Percentiles rank a stretch among this genome's conserved stretches.
Conservation (phyloP, 495 filamentous ascomycete species). For the Tuber melanosporum region DNA sequence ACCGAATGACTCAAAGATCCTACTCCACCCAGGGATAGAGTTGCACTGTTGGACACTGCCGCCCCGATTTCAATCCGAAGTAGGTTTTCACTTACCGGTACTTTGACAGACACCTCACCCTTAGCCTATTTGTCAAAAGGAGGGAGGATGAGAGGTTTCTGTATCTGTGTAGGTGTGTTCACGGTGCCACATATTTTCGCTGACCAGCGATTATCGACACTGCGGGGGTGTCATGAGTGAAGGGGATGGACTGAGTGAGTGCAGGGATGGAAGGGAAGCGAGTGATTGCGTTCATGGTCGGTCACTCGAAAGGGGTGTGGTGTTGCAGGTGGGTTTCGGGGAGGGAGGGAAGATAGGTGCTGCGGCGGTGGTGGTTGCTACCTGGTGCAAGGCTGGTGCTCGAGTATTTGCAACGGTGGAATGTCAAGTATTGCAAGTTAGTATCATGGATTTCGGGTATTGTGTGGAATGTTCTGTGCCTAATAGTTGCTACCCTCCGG, state of each 20-base stretch:
- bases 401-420: not conserved
- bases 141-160: not conserved
- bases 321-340: not conserved
- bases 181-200: not conserved
- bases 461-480: not conserved
- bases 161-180: not conserved
- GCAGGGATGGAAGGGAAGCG: not conserved
- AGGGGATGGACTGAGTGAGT: not conserved
- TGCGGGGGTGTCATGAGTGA: not conserved
- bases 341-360: not conserved
- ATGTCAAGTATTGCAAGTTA: not conserved
- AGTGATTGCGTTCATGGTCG: not conserved
- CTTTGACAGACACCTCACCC: not conserved
- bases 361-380: not conserved
- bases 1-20: not conserved
- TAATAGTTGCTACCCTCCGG: not conserved
- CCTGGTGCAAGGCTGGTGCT: not conserved
- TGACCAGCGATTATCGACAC: not conserved
- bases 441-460: not conserved
- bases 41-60: not conserved
- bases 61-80: not conserved
- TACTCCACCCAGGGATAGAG: not conserved
- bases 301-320: constrained; percentile 1
- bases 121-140: not conserved
- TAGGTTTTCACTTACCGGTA: not conserved